Evolutionary conservation across 2,329 filamentous ascomycete genomes (phyloP).

Genomic region (Aureobasidium lini): DNA sequence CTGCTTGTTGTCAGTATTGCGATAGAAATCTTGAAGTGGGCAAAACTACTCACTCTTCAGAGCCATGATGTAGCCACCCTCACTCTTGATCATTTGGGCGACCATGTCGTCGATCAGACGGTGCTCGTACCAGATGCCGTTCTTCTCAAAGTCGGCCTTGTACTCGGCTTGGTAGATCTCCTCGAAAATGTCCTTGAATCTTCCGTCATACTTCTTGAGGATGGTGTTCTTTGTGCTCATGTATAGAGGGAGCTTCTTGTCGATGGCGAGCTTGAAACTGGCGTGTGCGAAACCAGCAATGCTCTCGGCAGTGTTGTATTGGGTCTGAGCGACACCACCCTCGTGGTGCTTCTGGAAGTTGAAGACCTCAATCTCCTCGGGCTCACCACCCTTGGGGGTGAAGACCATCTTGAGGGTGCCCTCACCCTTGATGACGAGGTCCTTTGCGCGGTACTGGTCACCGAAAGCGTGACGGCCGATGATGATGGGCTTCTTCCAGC

Average conservation of each 20-base stretch:
- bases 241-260: constrained; percentile 86
- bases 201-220: constrained; percentile 95
- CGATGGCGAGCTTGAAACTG: constrained; percentile 88
- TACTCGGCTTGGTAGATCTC: constrained; percentile 86
- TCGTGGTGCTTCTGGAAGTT: constrained; percentile 66
- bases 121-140: constrained; percentile 98
- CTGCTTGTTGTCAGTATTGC: constrained; percentile 38
- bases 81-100: constrained; percentile 99
- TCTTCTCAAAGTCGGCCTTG: constrained; percentile 79
- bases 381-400: constrained; percentile 73
- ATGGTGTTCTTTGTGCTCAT: constrained; percentile 99
- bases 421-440: constrained; percentile 71
- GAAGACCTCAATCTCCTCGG: constrained; percentile 82
- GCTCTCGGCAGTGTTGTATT: constrained; percentile 97
- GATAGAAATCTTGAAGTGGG: neutral
- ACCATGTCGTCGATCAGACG: constrained; percentile 99
- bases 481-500: constrained; percentile 99
- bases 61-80: constrained; percentile 92
- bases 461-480: constrained; percentile 98
- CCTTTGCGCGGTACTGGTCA: constrained; percentile 97
- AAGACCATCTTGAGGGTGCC: constrained; percentile 93
- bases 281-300: constrained; percentile 93
- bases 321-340: constrained; percentile 84
- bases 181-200: constrained; percentile 99
- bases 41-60: constrained; percentile 71